Percentiles rank a stretch among this genome's conserved stretches.
These are phyloP conservation scores for Monosporascus sp. DNA, from an alignment of 2,329 filamentous ascomycete genomes.

Conservation along the genomic window DNA sequence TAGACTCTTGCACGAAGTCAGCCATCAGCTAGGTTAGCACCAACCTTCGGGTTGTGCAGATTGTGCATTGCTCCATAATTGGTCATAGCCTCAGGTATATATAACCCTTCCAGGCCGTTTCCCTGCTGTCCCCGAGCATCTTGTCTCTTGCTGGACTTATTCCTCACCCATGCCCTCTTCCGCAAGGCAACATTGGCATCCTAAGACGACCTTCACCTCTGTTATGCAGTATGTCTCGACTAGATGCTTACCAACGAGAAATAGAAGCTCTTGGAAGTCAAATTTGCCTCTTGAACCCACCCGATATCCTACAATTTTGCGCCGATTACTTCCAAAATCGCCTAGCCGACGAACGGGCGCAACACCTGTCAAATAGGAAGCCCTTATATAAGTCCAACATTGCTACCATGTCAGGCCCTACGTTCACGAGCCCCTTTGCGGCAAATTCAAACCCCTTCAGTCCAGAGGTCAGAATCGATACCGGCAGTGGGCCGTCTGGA, in stretches of 20 bases:
- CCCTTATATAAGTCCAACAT: constrained; percentile 29
- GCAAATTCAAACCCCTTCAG: constrained; percentile 70
- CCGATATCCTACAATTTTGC: constrained; percentile 65
- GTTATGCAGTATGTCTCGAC: constrained; percentile 36
- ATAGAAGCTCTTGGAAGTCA: constrained; percentile 59
- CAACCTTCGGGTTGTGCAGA: neutral
- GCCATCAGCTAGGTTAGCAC: neutral
- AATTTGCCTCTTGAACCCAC: constrained; percentile 50
- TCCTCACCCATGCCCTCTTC: neutral
- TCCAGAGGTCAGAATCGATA: constrained; percentile 35
- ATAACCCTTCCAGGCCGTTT: neutral
- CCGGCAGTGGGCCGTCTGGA: constrained; percentile 34
- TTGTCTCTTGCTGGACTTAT: too few relatives aligned
- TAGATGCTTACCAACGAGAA: constrained; percentile 53
- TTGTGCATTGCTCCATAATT: neutral
- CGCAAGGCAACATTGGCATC: neutral
- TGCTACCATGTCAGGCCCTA: constrained; percentile 62
- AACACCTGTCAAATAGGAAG: constrained; percentile 32
- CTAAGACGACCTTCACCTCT: neutral
- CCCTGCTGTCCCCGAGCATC: too few relatives aligned
- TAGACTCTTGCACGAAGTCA: neutral
- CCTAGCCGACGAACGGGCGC: constrained; percentile 60
- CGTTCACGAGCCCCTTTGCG: constrained; percentile 69
- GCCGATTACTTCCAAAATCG: constrained; percentile 62
- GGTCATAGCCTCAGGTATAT: neutral